phyloP scores from a whole-genome alignment of 768 basidiomycete species.

The Rhodocollybia butyracea region DNA sequence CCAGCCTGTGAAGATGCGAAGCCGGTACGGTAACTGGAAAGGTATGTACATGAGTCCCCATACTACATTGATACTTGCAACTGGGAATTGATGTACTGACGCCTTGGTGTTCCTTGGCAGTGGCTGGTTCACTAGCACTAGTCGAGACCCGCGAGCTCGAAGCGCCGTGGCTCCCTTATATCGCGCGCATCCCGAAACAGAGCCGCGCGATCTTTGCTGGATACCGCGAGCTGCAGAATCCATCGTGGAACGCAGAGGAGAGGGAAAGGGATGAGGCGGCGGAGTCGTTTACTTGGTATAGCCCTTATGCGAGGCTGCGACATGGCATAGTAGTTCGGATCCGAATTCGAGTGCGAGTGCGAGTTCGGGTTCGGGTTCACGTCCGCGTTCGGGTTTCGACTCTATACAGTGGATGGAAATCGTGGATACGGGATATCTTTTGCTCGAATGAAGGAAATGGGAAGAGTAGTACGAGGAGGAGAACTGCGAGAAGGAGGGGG shows the following conservation, averaged over 20 bases:
- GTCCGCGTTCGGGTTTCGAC: not conserved
- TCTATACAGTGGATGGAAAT: not conserved
- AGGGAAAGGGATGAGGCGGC: not conserved
- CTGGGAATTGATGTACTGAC: no score
- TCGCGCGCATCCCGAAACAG: no score
- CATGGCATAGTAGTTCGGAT: not conserved
- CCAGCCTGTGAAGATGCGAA: no score
- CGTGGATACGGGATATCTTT: not conserved
- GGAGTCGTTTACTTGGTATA: slow-evolving; percentile 5
- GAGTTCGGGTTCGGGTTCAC: not conserved
- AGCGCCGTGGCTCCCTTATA: no score
- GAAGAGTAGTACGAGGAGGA: not conserved
- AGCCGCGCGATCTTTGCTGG: not conserved
- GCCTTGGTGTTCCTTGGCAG: no score
- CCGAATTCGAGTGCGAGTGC: not conserved
- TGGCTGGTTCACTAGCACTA: no score
- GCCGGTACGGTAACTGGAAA: no score
- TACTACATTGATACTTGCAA: no score
- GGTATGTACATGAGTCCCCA: no score
- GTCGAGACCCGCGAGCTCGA: no score
- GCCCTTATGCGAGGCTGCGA: slow-evolving; percentile 2
- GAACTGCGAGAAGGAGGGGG: not conserved
- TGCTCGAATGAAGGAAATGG: not conserved
- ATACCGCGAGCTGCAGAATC: not conserved
- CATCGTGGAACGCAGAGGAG: not conserved